phyloP scores from a whole-genome alignment of 2,329 filamentous ascomycete species.

The Diaporthe citriasiana region DNA sequence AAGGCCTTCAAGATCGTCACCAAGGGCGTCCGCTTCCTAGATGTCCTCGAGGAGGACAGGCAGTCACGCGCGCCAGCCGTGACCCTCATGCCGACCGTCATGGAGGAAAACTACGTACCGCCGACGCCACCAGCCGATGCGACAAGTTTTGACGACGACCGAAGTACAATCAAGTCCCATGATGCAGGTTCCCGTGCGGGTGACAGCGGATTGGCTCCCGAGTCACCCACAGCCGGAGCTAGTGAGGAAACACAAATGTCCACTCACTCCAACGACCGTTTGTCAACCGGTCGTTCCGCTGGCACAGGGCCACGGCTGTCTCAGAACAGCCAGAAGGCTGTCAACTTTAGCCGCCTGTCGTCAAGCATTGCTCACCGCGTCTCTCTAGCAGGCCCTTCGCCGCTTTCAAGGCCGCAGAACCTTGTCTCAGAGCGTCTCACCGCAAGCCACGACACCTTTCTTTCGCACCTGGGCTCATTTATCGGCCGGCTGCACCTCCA shows the following conservation, averaged over 20 bases:
- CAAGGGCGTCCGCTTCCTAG: slow-evolving; percentile 89
- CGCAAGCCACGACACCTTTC: slow-evolving; percentile 85
- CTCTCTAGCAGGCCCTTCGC: slow-evolving; percentile 79
- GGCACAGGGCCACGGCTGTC: slow-evolving; percentile 52
- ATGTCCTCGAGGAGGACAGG: slow-evolving; percentile 80
- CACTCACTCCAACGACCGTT: slow-evolving; percentile 58
- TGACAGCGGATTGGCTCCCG: slow-evolving; percentile 51
- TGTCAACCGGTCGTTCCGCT: slow-evolving; percentile 60
- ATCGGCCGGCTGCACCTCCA: slow-evolving; percentile 91
- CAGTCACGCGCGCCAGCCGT: slow-evolving; percentile 65
- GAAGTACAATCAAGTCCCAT: slow-evolving; percentile 49
- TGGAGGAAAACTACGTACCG: slow-evolving; percentile 70
- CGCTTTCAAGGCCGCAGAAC: slow-evolving; percentile 74
- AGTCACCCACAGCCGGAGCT: slow-evolving; percentile 40
- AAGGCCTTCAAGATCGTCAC: slow-evolving; percentile 96
- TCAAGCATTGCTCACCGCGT: slow-evolving; percentile 78
- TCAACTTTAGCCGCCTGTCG: slow-evolving; percentile 61
- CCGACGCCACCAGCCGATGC: slow-evolving; percentile 75
- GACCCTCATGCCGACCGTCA: slow-evolving; percentile 71
- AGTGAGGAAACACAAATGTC: slow-evolving; percentile 54
- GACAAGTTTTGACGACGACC: slow-evolving; percentile 60
- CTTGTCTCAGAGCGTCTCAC: slow-evolving; percentile 88
- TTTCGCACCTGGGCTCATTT: slow-evolving; percentile 92
- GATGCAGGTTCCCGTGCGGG: slow-evolving; percentile 58
- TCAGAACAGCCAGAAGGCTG: slow-evolving; percentile 54